Base-by-base conservation (phyloP, 1,284 basidiomycete species). In the Takashimella tepidaria region DNA sequence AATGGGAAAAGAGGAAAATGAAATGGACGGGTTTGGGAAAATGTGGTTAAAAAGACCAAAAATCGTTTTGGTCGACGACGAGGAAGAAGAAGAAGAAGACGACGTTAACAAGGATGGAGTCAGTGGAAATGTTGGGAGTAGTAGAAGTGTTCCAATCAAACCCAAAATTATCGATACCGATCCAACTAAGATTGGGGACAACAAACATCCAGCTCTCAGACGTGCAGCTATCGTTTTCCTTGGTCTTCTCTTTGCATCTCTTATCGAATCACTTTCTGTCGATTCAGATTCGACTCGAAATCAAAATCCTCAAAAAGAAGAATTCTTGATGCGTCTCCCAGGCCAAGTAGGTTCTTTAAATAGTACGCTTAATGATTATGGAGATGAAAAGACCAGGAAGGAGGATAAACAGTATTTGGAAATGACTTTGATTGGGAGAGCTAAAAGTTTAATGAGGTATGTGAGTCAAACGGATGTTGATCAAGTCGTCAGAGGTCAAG, bases 221-320 rank as follows among this genome's bases (percentile, higher is more conserved):
- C 84, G 92, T 31, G 85, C 89, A 1, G 89, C 88, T 0, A 69
- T 93, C 27, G 84, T 90, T 62, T 86, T 93, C 69, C 78, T 93
- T 37, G 79, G 83, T 1, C 71, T 85, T 20, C 77, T 91, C 37
- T 70, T 88, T 21, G 79, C 80, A 19, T 79, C 83, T 5, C 44
- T 63, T 31, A 54, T 63, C 41, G 53, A 60, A 46, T 45, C 80
- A 19, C 79, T 83, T 5, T 43, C 63, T 31, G 53, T 63, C 41
- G 53, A 60, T 45, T 45, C 51, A 6, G 51, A 40, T 22, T n/a
- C 13, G 19, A 49, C 8, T 37, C 10, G 44, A 27, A 41, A 53
- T 13, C 57, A 55, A 26, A 27, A 42, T 5, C 5, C 22, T 8
- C 13, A 21, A 21, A 24, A 37, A 10, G 19, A 45, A 20, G 47